Conservation (phyloP, 306 rosid species). For the Myrica gale region DNA sequence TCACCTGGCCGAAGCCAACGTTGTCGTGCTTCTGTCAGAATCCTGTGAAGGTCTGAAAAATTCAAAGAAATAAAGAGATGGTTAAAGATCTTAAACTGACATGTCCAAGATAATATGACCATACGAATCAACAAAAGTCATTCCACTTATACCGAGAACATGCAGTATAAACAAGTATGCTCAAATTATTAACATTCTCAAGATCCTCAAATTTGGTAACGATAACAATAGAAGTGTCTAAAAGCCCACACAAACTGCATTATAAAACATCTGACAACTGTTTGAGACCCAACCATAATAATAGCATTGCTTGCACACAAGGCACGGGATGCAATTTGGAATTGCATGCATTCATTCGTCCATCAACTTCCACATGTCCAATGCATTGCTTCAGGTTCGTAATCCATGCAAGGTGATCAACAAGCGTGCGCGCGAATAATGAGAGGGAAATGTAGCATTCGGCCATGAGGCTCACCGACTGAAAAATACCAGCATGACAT, state of each 20-base stretch:
- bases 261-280: neutral
- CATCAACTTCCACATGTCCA: neutral
- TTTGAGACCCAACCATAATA: neutral
- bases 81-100: neutral
- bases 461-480: neutral
- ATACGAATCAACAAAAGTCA: neutral
- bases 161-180: too few species aligned
- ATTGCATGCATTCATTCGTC: neutral
- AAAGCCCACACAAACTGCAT: neutral
- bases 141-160: neutral
- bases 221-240: neutral
- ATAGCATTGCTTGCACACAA: neutral
- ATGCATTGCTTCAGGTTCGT: neutral
- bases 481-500: neutral
- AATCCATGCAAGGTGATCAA: neutral
- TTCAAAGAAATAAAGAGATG: constrained; percentile 9
- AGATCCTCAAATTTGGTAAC: neutral
- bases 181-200: neutral
- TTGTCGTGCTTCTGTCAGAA: constrained; percentile 53
- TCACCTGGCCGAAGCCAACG: constrained; percentile 80
- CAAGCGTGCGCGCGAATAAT: neutral
- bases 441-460: neutral
- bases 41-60: constrained; percentile 40
- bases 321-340: neutral
- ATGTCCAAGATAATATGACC: constrained; percentile 1